Evolutionary conservation across 805 yeast species (phyloP).

Genomic region (Schizosaccharomyces pombe): DNA sequence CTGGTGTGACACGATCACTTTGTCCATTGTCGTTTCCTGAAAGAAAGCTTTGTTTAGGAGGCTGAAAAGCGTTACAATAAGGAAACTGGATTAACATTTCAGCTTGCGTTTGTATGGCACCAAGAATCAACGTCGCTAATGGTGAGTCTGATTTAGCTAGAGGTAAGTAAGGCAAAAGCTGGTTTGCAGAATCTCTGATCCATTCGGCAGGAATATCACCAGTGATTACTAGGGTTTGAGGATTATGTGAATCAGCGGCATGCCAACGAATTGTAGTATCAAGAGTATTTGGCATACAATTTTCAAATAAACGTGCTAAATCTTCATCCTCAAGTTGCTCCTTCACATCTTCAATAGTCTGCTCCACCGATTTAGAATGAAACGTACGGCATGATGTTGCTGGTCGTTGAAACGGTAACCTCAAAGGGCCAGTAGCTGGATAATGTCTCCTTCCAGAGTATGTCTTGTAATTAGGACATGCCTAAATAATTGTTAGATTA

Average conservation of each 20-base stretch:
- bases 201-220: conserved; percentile 90
- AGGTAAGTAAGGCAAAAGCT: conserved; percentile 49
- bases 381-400: conserved; percentile 50
- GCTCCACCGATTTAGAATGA: conserved; percentile 36
- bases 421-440: conserved; percentile 22
- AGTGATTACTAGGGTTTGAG: conserved; percentile 60
- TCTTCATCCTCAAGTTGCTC: conserved; percentile 33
- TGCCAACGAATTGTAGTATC: conserved; percentile 76
- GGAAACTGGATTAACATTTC: conserved; percentile 38
- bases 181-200: conserved; percentile 73
- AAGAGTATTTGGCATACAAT: conserved; percentile 64
- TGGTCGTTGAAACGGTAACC: conserved; percentile 59
- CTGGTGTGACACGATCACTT: conserved; percentile 42
- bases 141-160: conserved; percentile 28
- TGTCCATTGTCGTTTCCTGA: conserved; percentile 10
- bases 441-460: not conserved
- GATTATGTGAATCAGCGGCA: conserved; percentile 14
- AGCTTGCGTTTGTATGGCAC: conserved; percentile 67
- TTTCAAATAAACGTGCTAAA: conserved; percentile 51
- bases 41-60: conserved; percentile 32
- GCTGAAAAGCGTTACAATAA: conserved; percentile 81
- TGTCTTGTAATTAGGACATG: not conserved
- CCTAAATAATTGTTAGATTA: not conserved
- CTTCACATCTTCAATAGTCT: conserved; percentile 29
- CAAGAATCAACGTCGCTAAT: conserved; percentile 33